Conservation (phyloP, 257 asterid species). For the Fraxinus pennsylvanica region DNA sequence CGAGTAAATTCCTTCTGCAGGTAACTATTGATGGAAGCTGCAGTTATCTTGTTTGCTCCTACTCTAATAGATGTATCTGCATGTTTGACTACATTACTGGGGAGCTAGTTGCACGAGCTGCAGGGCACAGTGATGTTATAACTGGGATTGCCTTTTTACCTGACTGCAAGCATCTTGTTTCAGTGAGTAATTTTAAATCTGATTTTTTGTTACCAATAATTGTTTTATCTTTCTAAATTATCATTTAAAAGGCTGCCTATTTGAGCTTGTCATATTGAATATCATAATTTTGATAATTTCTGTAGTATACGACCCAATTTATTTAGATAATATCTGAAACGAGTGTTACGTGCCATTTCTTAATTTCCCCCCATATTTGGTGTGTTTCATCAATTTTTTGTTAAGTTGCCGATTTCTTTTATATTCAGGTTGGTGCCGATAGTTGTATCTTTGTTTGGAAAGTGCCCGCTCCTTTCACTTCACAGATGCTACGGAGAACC, state of each 20-base stretch:
- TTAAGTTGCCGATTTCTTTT: constrained; percentile 21
- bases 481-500: constrained; percentile 46
- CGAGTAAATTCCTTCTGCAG: constrained; percentile 37
- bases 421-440: constrained; percentile 58
- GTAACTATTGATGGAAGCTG: constrained; percentile 58
- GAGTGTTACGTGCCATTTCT: not conserved
- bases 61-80: constrained; percentile 55
- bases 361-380: constrained; percentile 10
- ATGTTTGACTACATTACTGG: constrained; percentile 58
- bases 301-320: not conserved
- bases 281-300: not conserved
- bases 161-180: constrained; percentile 65
- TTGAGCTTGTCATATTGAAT: not conserved
- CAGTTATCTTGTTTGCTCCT: constrained; percentile 61
- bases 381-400: constrained; percentile 15
- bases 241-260: not conserved
- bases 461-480: constrained; percentile 53
- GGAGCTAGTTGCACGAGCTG: constrained; percentile 64
- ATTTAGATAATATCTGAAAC: not conserved
- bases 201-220: not conserved
- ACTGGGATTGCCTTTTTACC: constrained; percentile 66
- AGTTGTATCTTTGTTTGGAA: constrained; percentile 77
- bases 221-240: constrained; percentile 7
- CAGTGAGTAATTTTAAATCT: constrained; percentile 46
- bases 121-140: constrained; percentile 57